Conservation (phyloP, 106 monocot genomes). For the Acorus gramineus region DNA sequence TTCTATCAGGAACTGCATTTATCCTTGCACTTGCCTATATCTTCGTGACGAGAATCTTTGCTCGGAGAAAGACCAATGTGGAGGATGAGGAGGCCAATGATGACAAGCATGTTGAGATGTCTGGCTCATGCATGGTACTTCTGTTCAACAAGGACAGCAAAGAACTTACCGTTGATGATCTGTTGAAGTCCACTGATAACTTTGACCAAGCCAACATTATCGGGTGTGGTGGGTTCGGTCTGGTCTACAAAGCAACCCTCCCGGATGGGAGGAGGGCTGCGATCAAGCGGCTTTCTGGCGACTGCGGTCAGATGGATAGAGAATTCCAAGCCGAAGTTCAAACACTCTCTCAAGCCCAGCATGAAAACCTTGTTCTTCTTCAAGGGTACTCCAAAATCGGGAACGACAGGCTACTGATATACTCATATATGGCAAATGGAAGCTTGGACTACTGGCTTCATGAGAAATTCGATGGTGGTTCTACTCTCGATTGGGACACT, state of each 20-base stretch:
- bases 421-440: slow-evolving; percentile 26
- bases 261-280: slow-evolving; percentile 19
- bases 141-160: slow-evolving; percentile 17
- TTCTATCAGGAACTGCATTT: slow-evolving; percentile 8
- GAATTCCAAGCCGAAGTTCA: slow-evolving; percentile 25
- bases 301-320: slow-evolving; percentile 22
- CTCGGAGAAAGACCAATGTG: slow-evolving; percentile 5
- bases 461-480: slow-evolving; percentile 13
- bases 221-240: slow-evolving; percentile 25
- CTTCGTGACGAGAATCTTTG: slow-evolving; percentile 4
- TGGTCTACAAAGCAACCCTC: slow-evolving; percentile 21
- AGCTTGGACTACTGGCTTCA: slow-evolving; percentile 26
- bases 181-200: slow-evolving; percentile 17
- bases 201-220: slow-evolving; percentile 27
- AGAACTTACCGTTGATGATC: slow-evolving; percentile 14
- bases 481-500: slow-evolving; percentile 5
- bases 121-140: slow-evolving; percentile 8
- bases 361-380: slow-evolving; percentile 20
- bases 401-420: slow-evolving; percentile 13
- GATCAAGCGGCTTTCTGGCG: slow-evolving; percentile 23
- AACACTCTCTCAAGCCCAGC: slow-evolving; percentile 16
- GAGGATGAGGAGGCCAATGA: not conserved
- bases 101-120: not conserved
- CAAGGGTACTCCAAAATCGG: slow-evolving; percentile 20
- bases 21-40: slow-evolving; percentile 4